Evolutionary conservation across 2,329 filamentous ascomycete species (phyloP).

Genomic region (Zymoseptoria passerinii): DNA sequence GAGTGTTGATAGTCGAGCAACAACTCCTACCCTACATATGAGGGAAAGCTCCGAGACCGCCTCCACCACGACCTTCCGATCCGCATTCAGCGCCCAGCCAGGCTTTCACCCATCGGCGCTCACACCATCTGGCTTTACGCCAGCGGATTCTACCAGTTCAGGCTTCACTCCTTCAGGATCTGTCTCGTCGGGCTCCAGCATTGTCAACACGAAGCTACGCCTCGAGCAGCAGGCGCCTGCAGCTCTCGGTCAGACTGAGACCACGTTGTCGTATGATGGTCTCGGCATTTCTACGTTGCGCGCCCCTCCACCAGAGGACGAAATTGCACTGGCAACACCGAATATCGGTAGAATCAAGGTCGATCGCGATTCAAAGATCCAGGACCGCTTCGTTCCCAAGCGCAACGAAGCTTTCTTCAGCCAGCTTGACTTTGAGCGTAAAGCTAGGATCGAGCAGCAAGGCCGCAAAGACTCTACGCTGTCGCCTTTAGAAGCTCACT

Average conservation of each 20-base stretch:
- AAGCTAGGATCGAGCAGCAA: background rate
- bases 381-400: background rate
- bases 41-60: background rate
- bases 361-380: conserved; percentile 1
- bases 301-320: background rate
- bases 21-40: background rate
- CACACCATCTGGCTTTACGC: background rate
- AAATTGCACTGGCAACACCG: background rate
- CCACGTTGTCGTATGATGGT: background rate
- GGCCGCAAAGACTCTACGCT: background rate
- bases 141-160: background rate
- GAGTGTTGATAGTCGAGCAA: background rate
- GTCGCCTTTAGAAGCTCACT: background rate
- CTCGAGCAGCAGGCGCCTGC: background rate
- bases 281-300: background rate
- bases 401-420: background rate
- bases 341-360: background rate
- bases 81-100: background rate
- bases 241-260: background rate
- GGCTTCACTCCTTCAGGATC: background rate
- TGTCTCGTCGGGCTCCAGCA: background rate
- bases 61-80: background rate
- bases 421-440: background rate
- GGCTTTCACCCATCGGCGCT: background rate
- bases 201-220: background rate